Conservation (phyloP, 2,329 filamentous ascomycete species). For the Fusarium sp. region DNA sequence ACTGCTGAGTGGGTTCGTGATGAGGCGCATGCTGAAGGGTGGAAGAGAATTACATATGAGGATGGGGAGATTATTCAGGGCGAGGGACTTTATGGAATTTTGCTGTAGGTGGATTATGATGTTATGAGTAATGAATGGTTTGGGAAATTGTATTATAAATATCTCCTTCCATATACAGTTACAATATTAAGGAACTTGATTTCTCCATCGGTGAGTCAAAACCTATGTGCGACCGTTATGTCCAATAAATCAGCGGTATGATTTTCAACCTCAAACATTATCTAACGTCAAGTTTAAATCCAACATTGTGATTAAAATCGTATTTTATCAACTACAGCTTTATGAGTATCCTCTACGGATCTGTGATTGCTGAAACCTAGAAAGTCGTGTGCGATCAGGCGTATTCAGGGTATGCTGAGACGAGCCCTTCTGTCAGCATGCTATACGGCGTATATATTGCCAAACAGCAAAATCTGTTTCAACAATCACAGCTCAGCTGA, state of each 20-base stretch:
- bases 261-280: too few relatives aligned
- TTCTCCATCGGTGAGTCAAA: background rate
- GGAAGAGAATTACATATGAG: slow-evolving; percentile 72
- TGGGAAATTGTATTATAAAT: background rate
- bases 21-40: slow-evolving; percentile 66
- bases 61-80: slow-evolving; percentile 63
- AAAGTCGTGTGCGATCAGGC: background rate
- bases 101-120: background rate
- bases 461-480: fast-evolving
- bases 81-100: slow-evolving; percentile 64
- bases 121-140: background rate
- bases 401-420: background rate
- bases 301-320: too few relatives aligned
- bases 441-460: background rate
- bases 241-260: too few relatives aligned
- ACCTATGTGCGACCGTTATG: too few relatives aligned
- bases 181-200: background rate
- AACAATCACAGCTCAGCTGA: background rate
- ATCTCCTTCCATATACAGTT: background rate
- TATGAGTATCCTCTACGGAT: fast-evolving
- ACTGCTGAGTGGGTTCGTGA: slow-evolving; percentile 77
- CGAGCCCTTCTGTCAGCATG: too few relatives aligned
- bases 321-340: background rate
- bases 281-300: too few relatives aligned
- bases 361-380: background rate